Base-by-base conservation (phyloP, 2,329 filamentous ascomycete genomes). In the Ophiosphaerella herpotricha region DNA sequence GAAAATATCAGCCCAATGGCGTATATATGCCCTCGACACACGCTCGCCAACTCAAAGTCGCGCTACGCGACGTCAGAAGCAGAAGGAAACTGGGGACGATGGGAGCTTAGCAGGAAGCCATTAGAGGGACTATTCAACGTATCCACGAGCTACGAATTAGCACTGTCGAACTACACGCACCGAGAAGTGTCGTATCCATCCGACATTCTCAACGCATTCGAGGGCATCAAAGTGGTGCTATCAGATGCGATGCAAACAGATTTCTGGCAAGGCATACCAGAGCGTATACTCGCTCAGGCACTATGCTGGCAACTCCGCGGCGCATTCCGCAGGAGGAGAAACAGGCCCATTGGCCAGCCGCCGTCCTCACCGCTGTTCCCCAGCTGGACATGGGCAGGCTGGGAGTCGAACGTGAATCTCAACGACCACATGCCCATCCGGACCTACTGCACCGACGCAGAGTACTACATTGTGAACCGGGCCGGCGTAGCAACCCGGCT, bases 361-460 rank as follows among this genome's bases (percentile, higher is more conserved):
- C 39, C 40, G 11, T 31, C 26, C 13, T 21, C 34, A 13, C 38
- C 29, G 5, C 37, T 46, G n/a, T 53, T 53, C 21, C 46, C 50
- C 3, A 53, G 46, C 37, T 53, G 50, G 50, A 46, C 32, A 3
- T 53, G 41, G 45, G 46, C 50, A 2, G 46, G 41, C 9, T 53
- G 46, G 46, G 37, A 44, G 7, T 43, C 44, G 4, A 31, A 23
- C 5, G 39, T 53, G 8, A 35, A 44, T 39, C n/a, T 45, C 9
- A 33, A 41, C 16, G 23, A 14, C 9, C 44, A 36, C 14, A 44
- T 52, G 35, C n/a, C 34, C 5, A 43, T 34, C 2, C n/a, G 16
- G 13, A 31, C 7, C 14, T 39, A 39, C 33, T 6, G 29, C 7
- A 43, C 35, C 13, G 50, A 49, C 23, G 32, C 29, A 18, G 46